Evolutionary conservation across 2,329 filamentous ascomycete genomes (phyloP), one percentile per base, ranked within the genome.

Genomic region (Pseudogymnoascus sp.): DNA sequence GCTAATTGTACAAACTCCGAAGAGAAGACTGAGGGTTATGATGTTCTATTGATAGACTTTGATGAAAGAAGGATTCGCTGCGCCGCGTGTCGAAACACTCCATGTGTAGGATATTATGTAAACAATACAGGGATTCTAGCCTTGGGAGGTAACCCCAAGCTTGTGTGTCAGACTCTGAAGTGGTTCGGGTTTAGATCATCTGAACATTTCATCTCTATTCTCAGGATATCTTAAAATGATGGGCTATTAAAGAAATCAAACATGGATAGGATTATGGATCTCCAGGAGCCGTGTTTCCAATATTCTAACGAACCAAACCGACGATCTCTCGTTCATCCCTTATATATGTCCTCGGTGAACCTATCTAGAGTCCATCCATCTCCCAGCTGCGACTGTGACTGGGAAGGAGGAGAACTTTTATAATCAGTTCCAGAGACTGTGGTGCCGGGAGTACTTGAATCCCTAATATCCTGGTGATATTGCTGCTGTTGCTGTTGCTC

Each of bases 391-490:
- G 45, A 30, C 45, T 30, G 49, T 33, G 49, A 35, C 49, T 55
- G 49, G 16, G 45, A 52, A 16, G 45, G 45, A 22, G 49, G 49
- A 12, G 49, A 55, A 35, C 49, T 55, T 55, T 55, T 55, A 22
- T 55, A 55, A 12, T 55, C 49, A 19, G 28, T 12, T 12, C 49
- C 49, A 55, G 49, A 30, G 45, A 19, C 28, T 33, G n/a, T 30
- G 14, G 49, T 55, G 16, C 49, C 9, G n/a, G 49, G 49, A 14
- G 28, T 22, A 9, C n/a, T 33, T 22, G 49, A 33, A 22, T 55
- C 28, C 35, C 49, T 55, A 5, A 55, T 55, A 30, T 55, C 49
- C 28, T 55, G 49, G 49, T 33, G 49, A 55, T 55, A 55, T 55
- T 55, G 45, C 45, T 49, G 42, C 12, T 49, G 42, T 9, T 55